phyloP scores from a whole-genome alignment of 2,329 filamentous ascomycete genomes.

The Macrophomina phaseolina region DNA sequence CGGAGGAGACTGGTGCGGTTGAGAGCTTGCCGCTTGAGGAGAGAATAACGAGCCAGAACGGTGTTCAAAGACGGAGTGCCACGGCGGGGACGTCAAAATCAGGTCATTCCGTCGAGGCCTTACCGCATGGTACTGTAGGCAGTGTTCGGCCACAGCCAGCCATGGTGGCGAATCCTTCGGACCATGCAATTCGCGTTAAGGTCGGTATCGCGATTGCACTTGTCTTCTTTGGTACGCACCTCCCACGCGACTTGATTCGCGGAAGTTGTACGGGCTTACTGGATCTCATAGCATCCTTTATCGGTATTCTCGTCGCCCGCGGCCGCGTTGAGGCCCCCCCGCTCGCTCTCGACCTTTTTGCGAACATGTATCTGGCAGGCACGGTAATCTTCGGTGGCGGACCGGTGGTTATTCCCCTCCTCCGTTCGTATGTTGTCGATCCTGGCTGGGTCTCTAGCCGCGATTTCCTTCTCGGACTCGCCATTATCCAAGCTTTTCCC shows the following conservation, averaged over 20 bases:
- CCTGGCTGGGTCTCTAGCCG: neutral
- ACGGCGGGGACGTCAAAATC: neutral
- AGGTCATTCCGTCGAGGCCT: too few relatives aligned
- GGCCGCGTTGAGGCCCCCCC: neutral
- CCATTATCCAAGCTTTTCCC: constrained; percentile 61
- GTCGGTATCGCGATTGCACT: neutral
- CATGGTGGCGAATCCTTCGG: neutral
- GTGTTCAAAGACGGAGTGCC: neutral
- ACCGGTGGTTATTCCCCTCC: neutral
- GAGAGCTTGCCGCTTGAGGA: neutral
- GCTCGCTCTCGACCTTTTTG: constrained; percentile 30
- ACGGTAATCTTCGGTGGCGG: neutral
- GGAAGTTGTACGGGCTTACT: neutral
- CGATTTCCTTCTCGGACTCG: constrained; percentile 66
- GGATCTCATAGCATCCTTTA: neutral
- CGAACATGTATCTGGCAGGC: constrained; percentile 72
- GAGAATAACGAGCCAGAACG: neutral
- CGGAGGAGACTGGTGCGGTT: neutral
- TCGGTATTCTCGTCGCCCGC: neutral
- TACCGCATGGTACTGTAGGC: neutral
- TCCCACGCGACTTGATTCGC: neutral
- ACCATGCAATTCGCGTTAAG: neutral
- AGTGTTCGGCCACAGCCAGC: too few relatives aligned
- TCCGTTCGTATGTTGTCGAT: neutral
- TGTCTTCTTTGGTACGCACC: neutral